Evolutionary conservation across 768 basidiomycete species (phyloP).

Genomic region (Pluteus cervinus): DNA sequence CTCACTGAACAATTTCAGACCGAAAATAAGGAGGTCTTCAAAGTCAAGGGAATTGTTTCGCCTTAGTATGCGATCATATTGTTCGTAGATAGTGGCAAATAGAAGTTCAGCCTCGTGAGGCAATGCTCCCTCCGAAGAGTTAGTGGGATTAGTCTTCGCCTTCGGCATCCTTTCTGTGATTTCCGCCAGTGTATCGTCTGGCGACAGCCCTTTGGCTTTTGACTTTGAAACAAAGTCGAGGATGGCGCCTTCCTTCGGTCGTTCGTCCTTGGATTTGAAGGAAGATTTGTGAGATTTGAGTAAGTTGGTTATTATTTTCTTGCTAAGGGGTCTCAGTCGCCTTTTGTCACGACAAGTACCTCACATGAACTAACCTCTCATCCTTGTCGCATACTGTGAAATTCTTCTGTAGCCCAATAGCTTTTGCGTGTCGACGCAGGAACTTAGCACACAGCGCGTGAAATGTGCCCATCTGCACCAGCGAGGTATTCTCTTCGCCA

Average conservation of each 20-base stretch:
- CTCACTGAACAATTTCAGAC: constrained; percentile 54
- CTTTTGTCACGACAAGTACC: background rate
- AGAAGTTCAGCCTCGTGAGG: constrained; percentile 23
- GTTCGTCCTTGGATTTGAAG: constrained; percentile 39
- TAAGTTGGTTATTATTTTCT: constrained; percentile 56
- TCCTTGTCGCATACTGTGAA: constrained; percentile 82
- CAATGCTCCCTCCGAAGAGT: constrained; percentile 8
- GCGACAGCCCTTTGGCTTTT: constrained; percentile 57
- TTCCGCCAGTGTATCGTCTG: constrained; percentile 37
- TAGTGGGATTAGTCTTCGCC: constrained; percentile 4
- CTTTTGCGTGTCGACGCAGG: constrained; percentile 55
- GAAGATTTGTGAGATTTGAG: constrained; percentile 50
- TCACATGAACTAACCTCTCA: constrained; percentile 69
- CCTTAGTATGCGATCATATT: constrained; percentile 59
- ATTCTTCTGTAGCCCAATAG: constrained; percentile 58
- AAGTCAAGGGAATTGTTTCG: constrained; percentile 77
- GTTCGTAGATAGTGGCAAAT: constrained; percentile 48
- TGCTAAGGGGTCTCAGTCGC: constrained; percentile 44
- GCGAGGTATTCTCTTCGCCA: constrained; percentile 47
- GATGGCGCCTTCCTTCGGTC: constrained; percentile 48
- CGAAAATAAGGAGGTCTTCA: constrained; percentile 76
- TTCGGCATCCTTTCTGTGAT: constrained; percentile 9
- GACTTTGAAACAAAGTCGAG: constrained; percentile 69
- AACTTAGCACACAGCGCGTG: constrained; percentile 72
- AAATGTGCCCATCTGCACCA: constrained; percentile 70